phyloP scores from a whole-genome alignment of 257 asterid genomes.

The Salvia splendens region DNA sequence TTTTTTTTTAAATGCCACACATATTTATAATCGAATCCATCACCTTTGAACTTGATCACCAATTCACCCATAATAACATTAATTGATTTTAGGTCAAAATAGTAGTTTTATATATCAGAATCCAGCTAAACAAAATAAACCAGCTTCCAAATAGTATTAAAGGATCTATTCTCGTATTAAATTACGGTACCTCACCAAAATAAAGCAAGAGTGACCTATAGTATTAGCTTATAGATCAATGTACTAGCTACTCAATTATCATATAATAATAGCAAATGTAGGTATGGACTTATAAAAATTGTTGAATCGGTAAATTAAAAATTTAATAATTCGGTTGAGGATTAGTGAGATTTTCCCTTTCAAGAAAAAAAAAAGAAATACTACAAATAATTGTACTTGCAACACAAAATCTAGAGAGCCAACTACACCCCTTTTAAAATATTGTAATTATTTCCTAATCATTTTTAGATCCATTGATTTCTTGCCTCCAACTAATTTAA shows the following conservation, averaged over 20 bases:
- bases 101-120: neutral
- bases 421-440: neutral
- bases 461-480: constrained; percentile 5
- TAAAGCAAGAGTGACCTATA: neutral
- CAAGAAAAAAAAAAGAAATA: neutral
- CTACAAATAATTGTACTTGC: constrained; percentile 14
- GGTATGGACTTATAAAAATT: constrained; percentile 30
- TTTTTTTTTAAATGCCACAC: too few species aligned
- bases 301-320: neutral
- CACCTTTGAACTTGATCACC: too few species aligned
- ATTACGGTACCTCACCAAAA: neutral
- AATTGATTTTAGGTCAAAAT: neutral
- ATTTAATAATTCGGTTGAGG: too few species aligned
- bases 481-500: neutral
- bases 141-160: neutral
- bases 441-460: neutral
- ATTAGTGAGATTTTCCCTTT: too few species aligned
- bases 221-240: neutral
- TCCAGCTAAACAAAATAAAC: neutral
- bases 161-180: too few species aligned
- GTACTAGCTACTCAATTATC: constrained; percentile 23
- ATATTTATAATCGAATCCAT: too few species aligned
- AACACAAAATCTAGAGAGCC: constrained; percentile 8
- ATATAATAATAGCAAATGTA: constrained; percentile 14
- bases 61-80: too few species aligned